These are phyloP conservation scores for Plenodomus biglobosus DNA, from an alignment of 2,329 filamentous ascomycete genomes.

Conservation along the genomic window DNA sequence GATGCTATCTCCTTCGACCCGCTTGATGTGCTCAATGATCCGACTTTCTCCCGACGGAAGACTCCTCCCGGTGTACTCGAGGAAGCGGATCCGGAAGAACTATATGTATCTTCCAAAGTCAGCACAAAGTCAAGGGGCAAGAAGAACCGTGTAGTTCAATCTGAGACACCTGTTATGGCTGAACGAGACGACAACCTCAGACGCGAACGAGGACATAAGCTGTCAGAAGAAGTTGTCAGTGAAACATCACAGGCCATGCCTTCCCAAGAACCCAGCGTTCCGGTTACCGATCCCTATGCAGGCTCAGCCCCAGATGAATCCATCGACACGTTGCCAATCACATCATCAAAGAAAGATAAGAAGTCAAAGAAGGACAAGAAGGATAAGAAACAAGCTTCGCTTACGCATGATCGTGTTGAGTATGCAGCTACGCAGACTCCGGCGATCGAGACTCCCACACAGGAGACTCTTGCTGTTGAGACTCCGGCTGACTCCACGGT, in stretches of 20 bases:
- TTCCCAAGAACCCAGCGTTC: neutral
- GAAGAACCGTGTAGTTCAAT: conserved; percentile 36
- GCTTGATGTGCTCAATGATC: conserved; percentile 42
- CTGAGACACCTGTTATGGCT: conserved; percentile 9
- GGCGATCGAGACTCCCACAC: conserved; percentile 33
- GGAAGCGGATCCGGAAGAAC: conserved; percentile 41
- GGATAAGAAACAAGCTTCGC: conserved; percentile 27
- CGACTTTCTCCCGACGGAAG: conserved; percentile 39
- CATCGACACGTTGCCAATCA: conserved; percentile 9
- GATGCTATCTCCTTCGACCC: conserved; percentile 42
- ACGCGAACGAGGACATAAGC: neutral
- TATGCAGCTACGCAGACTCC: conserved; percentile 33
- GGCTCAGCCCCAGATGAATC: conserved; percentile 7
- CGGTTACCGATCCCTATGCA: conserved; percentile 1
- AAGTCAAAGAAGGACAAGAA: conserved; percentile 37
- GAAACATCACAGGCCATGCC: too few species aligned
- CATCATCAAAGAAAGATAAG: conserved; percentile 29
- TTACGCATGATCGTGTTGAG: conserved; percentile 35
- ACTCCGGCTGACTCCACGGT: conserved; percentile 26
- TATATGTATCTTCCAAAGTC: conserved; percentile 43
- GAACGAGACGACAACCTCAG: neutral
- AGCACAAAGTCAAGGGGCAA: conserved; percentile 51
- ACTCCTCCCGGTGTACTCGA: conserved; percentile 38
- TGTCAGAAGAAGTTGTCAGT: neutral
- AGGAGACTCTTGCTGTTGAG: conserved; percentile 40